Base-by-base conservation (phyloP, 768 basidiomycete genomes). In the Pleurotus djamor region DNA sequence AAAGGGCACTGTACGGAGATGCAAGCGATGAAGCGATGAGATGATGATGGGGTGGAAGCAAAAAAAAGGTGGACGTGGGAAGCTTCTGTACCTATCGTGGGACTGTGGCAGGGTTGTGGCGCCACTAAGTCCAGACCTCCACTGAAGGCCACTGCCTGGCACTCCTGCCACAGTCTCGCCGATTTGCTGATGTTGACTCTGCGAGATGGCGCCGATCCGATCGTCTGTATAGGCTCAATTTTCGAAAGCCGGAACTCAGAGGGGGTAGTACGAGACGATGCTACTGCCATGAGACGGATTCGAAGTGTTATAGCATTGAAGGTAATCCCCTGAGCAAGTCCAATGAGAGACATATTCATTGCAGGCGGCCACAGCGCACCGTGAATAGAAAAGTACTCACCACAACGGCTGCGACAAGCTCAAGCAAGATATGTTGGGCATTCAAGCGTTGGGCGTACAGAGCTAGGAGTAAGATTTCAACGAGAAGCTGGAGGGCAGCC, bases 401-500 rank as follows among this genome's bases (percentile, higher is more conserved):
- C 4, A 66, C 60, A 41, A 57, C 47, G 0, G 67, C 60, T 0
- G 63, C 62, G 2, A 65, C 48, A 8, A 51, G 48, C 36, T 68
- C 65, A 5, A 66, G 58, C 3, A 66, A 7, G 8, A 66, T 61
- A 28, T 63, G 65, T 34, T 65, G 65, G 12, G 62, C 65, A 36
- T 66, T 66, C 41, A 48, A 50, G 34, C 58, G 49, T n/a, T 55
- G 50, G 2, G 59, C 43, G 33, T 66, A 66, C 4, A 68, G 38
- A 4, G 57, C 57, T 10, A 68, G 60, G 10, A 66, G 61, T 8
- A 68, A 14, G 28, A 64, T 60, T 37, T 66, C 60, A 4, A 63
- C 43, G 8, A 66, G 34, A 16, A 66, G 63, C 35, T 67, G 64
- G 5, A 67, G 38, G 0, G 65, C 59, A 2, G 65, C 65, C 2